Conservation (phyloP, 148 eudicot species). For the Amaranthus palmeri region DNA sequence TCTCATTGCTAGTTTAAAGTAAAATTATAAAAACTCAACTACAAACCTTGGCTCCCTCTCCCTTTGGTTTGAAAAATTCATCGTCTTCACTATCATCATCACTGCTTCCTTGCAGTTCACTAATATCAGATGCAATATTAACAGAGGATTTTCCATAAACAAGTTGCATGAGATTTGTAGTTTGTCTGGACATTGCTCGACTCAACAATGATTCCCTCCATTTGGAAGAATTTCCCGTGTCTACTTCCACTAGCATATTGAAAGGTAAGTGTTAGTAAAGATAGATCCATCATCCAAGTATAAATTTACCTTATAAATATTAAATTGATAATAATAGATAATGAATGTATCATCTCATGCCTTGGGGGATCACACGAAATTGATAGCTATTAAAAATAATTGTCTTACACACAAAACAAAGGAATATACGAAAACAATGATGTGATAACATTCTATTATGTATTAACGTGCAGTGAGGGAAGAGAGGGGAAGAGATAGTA, state of each 20-base stretch:
- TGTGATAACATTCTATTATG: background rate
- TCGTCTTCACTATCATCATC: constrained; percentile 67
- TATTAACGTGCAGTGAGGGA: too few species aligned
- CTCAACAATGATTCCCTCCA: constrained; percentile 81
- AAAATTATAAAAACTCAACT: background rate
- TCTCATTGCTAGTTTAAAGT: background rate
- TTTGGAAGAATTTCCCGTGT: constrained; percentile 68
- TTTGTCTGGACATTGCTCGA: constrained; percentile 46
- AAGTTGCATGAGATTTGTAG: constrained; percentile 70
- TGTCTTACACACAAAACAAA: background rate
- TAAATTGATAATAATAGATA: background rate
- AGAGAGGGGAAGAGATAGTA: constrained; percentile 2
- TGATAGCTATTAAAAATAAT: background rate
- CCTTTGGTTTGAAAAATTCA: constrained; percentile 82
- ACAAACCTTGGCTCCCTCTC: constrained; percentile 81
- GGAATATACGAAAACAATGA: background rate
- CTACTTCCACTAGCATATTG: constrained; percentile 34
- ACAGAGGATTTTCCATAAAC: constrained; percentile 60
- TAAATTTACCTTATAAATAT: background rate
- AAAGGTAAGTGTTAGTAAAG: constrained; percentile 5
- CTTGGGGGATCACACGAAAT: background rate
- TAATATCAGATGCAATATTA: constrained; percentile 15
- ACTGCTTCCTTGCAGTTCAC: constrained; percentile 38
- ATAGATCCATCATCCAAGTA: background rate
- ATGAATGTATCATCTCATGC: background rate